phyloP scores from a whole-genome alignment of 2,329 filamentous ascomycete genomes.

The Paecilomyces sp. region DNA sequence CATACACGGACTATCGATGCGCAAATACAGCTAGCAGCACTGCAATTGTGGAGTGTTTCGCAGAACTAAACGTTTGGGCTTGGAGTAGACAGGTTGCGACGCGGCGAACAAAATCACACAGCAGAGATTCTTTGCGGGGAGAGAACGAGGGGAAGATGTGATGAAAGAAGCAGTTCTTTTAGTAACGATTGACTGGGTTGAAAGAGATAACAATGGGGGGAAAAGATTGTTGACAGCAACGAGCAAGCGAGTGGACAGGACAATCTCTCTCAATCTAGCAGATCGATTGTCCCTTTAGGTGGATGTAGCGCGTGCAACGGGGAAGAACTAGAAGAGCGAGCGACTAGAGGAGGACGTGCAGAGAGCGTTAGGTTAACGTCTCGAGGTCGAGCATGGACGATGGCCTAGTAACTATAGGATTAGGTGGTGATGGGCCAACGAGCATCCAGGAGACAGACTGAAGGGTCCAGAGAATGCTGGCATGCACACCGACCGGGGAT shows the following conservation, averaged over 20 bases:
- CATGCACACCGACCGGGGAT: neutral
- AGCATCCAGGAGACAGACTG: neutral
- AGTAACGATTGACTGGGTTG: conserved; percentile 7
- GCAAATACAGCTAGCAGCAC: neutral
- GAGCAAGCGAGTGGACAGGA: conserved; percentile 17
- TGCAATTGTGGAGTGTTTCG: neutral
- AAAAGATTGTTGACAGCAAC: neutral
- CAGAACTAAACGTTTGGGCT: neutral
- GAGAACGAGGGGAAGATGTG: neutral
- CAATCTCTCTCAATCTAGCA: conserved; percentile 1
- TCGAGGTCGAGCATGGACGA: neutral
- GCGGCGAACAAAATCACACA: neutral
- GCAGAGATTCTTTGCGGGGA: too few relatives aligned
- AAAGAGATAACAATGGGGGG: neutral
- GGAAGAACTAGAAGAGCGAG: neutral
- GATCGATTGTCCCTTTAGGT: neutral
- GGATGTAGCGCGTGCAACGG: neutral
- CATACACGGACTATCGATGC: neutral
- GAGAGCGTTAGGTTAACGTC: neutral
- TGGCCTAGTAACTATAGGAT: neutral
- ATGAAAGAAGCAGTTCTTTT: neutral
- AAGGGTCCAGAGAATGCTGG: neutral
- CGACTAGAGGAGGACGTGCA: neutral
- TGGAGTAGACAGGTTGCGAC: neutral
- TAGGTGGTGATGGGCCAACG: neutral